Evolutionary conservation across 2,329 filamentous ascomycete species (phyloP).

Genomic region (Trichoderma atroviride): DNA sequence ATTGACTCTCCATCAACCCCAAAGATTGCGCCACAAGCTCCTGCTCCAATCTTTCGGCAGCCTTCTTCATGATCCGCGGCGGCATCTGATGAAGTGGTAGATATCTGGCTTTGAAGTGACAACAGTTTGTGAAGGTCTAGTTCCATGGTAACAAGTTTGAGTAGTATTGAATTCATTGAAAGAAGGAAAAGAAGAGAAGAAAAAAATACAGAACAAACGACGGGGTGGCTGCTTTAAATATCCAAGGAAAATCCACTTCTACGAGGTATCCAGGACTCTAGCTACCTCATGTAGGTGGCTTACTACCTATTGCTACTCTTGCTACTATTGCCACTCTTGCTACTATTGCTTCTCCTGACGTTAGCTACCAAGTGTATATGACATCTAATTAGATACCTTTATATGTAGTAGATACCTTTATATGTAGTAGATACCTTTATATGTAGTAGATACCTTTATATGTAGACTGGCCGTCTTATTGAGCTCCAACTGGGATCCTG

Average conservation of each 20-base stretch:
- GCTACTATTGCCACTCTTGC: no score
- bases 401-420: no score
- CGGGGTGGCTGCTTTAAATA: background rate
- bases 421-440: no score
- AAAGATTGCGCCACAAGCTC: slow-evolving; percentile 32
- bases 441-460: no score
- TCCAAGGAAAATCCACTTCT: background rate
- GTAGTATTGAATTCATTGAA: background rate
- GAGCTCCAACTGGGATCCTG: no score
- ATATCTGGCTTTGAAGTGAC: background rate
- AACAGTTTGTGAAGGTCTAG: background rate
- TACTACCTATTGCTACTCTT: no score
- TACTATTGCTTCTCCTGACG: no score
- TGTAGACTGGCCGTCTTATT: no score
- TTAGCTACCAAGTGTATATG: no score
- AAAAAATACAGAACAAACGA: background rate
- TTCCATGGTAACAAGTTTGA: background rate
- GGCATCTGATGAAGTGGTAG: background rate
- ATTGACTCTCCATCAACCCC: slow-evolving; percentile 1
- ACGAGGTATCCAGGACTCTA: no score
- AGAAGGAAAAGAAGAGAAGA: background rate
- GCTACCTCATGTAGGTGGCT: no score
- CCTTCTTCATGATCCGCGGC: background rate
- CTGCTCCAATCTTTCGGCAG: slow-evolving; percentile 31
- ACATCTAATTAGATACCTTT: no score